These are phyloP conservation scores for Sphagnum magellanicum DNA, from an alignment of 228 moss, liverwort and hornwort genomes.

Conservation along the genomic window DNA sequence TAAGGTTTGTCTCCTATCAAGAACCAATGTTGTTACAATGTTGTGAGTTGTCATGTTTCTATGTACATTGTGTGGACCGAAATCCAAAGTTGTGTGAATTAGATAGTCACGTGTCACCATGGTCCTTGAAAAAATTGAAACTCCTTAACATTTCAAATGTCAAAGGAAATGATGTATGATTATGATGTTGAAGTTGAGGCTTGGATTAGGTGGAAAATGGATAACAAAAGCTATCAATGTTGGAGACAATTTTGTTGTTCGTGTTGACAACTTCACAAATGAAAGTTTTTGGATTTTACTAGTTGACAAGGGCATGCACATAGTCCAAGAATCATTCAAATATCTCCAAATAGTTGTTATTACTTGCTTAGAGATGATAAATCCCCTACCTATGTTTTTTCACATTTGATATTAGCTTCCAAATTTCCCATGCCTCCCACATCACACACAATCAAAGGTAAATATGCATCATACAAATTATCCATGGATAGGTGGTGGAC, in stretches of 20 bases:
- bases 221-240: background rate
- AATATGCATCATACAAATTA: too few relatives aligned
- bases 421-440: too few relatives aligned
- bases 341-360: too few relatives aligned
- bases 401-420: too few relatives aligned
- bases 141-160: background rate
- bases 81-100: background rate
- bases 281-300: slow-evolving; percentile 1
- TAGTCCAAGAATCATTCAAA: background rate
- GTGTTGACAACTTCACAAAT: background rate
- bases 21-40: background rate
- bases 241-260: slow-evolving; percentile 9
- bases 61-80: background rate
- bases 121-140: background rate
- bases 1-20: background rate
- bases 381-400: too few relatives aligned
- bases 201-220: background rate
- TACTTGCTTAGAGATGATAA: too few relatives aligned
- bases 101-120: background rate
- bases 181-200: background rate
- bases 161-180: background rate
- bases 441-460: too few relatives aligned
- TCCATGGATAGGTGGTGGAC: too few relatives aligned
- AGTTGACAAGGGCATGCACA: background rate
- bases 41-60: slow-evolving; percentile 5